These are phyloP conservation scores for Puccinia triticina DNA, from an alignment of 1,284 basidiomycete species.

Conservation along the genomic window DNA sequence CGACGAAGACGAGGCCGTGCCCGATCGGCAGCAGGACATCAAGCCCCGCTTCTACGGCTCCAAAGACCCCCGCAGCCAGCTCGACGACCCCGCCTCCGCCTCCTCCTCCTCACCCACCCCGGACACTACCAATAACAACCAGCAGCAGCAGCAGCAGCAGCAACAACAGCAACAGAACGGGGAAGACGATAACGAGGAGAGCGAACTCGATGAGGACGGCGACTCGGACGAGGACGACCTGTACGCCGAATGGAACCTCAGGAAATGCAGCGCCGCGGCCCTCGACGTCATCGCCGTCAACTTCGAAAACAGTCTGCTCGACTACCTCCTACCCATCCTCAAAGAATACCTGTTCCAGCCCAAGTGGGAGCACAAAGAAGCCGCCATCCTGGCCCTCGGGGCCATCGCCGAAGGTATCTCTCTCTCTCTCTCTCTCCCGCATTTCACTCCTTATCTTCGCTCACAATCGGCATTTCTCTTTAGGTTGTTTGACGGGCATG, in stretches of 20 bases:
- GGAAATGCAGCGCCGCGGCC: slow-evolving; percentile 97
- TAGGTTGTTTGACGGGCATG: slow-evolving; percentile 93
- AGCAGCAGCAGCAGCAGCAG: no score
- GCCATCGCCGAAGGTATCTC: slow-evolving; percentile 90
- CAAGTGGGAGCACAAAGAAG: slow-evolving; percentile 94
- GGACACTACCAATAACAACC: no score
- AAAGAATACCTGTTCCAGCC: slow-evolving; percentile 90
- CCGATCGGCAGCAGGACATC: slow-evolving; percentile 86
- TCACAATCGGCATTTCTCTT: neutral
- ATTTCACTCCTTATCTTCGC: neutral
- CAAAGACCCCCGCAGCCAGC: slow-evolving; percentile 69
- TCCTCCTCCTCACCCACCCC: no score
- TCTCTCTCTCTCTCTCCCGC: slow-evolving; percentile 23
- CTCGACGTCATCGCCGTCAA: slow-evolving; percentile 94
- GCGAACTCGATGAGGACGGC: slow-evolving; percentile 81
- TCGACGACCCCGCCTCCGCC: slow-evolving; percentile 53
- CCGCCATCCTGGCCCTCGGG: slow-evolving; percentile 91
- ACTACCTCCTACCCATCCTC: slow-evolving; percentile 82
- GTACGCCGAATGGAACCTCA: slow-evolving; percentile 97
- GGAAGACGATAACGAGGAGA: slow-evolving; percentile 72
- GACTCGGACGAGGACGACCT: slow-evolving; percentile 94
- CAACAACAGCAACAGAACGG: no score
- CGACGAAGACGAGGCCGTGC: slow-evolving; percentile 74
- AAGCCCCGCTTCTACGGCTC: slow-evolving; percentile 87
- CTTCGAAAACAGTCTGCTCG: slow-evolving; percentile 82